Percentiles rank a stretch among this genome's conserved stretches.
These are phyloP conservation scores for Pharnaceum exiguum DNA, from an alignment of 148 eudicot genomes.

Conservation along the genomic window DNA sequence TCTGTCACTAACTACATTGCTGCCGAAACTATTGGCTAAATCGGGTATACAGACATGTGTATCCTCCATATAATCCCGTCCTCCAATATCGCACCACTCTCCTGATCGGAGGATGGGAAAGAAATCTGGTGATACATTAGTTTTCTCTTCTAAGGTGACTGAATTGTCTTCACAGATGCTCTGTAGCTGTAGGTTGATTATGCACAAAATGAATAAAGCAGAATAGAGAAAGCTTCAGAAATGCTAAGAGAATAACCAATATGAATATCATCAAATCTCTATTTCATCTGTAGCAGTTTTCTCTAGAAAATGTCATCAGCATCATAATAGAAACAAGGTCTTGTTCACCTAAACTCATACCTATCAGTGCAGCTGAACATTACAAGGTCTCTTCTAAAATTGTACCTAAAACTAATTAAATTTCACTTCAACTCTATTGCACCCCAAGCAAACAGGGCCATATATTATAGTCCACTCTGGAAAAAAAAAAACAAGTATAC, in stretches of 20 bases:
- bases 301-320: background rate
- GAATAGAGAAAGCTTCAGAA: background rate
- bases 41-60: slow-evolving; percentile 78
- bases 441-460: no score
- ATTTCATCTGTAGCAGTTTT: background rate
- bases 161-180: slow-evolving; percentile 71
- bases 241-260: background rate
- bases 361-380: no score
- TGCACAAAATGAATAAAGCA: slow-evolving; percentile 6
- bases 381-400: no score
- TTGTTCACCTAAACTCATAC: no score
- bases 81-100: slow-evolving; percentile 91
- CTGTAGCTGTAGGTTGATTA: slow-evolving; percentile 45
- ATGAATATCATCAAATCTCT: background rate
- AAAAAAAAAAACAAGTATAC: no score
- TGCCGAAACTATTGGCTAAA: slow-evolving; percentile 60
- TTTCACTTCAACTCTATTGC: no score
- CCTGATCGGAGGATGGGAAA: slow-evolving; percentile 74
- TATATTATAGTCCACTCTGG: no score
- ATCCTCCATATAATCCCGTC: slow-evolving; percentile 82
- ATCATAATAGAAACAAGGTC: no score
- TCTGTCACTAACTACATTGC: slow-evolving; percentile 37
- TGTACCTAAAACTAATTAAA: no score
- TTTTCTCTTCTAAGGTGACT: slow-evolving; percentile 26
- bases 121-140: slow-evolving; percentile 33